These are phyloP conservation scores for Sclerotiophoma versabilis DNA, from an alignment of 2,329 filamentous ascomycete species.

Conservation along the genomic window DNA sequence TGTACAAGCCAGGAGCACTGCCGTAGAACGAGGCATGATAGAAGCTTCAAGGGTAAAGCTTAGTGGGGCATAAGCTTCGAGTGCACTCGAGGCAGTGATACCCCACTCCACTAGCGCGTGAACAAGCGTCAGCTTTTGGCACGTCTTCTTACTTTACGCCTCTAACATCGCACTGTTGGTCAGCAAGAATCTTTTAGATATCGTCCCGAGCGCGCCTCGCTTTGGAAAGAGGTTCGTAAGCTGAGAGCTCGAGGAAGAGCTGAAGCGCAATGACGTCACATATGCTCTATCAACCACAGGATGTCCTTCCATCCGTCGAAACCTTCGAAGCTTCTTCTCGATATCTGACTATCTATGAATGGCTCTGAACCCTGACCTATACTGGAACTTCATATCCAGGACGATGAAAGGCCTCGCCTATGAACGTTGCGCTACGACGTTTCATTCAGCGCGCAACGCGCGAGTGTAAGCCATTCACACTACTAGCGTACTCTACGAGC, in stretches of 20 bases:
- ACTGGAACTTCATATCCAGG: too few species aligned
- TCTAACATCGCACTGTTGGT: background rate
- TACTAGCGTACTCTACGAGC: background rate
- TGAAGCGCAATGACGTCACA: too few species aligned
- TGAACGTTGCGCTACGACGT: background rate
- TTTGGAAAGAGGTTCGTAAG: too few species aligned
- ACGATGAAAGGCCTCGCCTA: too few species aligned
- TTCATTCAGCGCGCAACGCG: background rate
- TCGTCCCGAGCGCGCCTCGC: too few species aligned
- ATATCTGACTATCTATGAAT: too few species aligned
- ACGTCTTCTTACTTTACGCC: background rate
- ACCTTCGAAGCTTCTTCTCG: too few species aligned
- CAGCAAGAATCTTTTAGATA: too few species aligned
- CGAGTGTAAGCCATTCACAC: background rate
- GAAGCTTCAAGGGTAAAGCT: slow-evolving; percentile 4
- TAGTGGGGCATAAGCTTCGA: slow-evolving; percentile 1
- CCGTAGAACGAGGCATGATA: background rate
- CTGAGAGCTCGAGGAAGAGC: too few species aligned
- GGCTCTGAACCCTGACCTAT: too few species aligned
- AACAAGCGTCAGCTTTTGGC: background rate
- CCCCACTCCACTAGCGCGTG: slow-evolving; percentile 6
- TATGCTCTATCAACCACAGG: too few species aligned
- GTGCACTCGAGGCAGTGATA: background rate
- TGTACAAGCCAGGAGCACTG: background rate
- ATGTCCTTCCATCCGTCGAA: too few species aligned